Evolutionary conservation across 1,284 basidiomycete genomes (phyloP), one percentile per base, ranked within the genome.

Genomic region (Melampsora abietis-canadensis): DNA sequence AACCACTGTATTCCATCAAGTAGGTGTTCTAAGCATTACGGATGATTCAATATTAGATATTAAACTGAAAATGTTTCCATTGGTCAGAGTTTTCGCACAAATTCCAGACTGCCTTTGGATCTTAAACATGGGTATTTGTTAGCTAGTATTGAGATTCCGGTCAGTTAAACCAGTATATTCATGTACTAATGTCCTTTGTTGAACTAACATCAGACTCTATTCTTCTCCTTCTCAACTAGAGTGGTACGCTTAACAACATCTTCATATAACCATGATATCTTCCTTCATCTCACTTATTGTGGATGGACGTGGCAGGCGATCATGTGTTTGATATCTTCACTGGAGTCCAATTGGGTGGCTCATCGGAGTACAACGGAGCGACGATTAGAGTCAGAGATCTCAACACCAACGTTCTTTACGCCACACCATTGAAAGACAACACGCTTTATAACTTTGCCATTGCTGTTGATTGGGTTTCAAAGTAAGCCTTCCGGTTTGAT

Each of bases 141-240:
- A n/a, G 66, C 66, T 14, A 67, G 66, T 10, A 67, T 67, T 54
- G 66, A 67, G 19, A 12, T 57, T 24, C 66, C 66, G n/a, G 66
- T 67, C 21, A 57, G 66, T 37, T 5, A 19, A 14, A 40, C 7
- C 27, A 51, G 10, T 34, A n/a, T 19, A 15, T 8, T 31, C 34
- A 34, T 27, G 37, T 31, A 46, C 51, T 21, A 47, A 31, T 5
- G 19, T 54, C 7, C 2, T 30, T 21, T 46, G 40, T 30, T 65
- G 5, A 65, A 40, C 15, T 44, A 4, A 14, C 30, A 31, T 19
- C 17, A 66, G 19, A 4, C 19, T 40, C 5, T 19, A 30, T 17
- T 48, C 1, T n/a, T 14, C 34, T 12, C n/a, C 40, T 47, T 14
- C 12, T 14, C 37, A 19, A 24, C 19, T 15, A 17, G 10, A 30